Evolutionary conservation across 345 rosid species (phyloP).

Genomic region (Linum lewisii): DNA sequence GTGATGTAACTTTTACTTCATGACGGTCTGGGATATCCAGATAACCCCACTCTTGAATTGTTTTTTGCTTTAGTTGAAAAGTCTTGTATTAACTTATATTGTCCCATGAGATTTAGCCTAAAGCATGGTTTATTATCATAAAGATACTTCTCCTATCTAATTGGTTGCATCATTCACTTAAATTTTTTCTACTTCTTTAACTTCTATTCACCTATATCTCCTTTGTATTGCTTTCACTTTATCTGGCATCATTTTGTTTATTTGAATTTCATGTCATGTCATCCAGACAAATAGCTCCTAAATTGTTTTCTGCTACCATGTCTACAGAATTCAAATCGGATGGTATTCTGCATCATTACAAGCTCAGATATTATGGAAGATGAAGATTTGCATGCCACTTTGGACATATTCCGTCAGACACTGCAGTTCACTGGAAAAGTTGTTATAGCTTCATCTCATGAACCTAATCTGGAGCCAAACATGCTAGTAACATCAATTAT

Average conservation of each 20-base stretch:
- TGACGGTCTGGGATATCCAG: neutral
- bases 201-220: neutral
- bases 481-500: conserved; percentile 55
- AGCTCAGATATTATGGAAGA: conserved; percentile 38
- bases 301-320: neutral
- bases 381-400: conserved; percentile 33
- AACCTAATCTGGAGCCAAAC: conserved; percentile 55
- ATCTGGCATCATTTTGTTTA: neutral
- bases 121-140: neutral
- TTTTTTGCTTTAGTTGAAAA: conserved; percentile 5
- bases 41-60: conserved; percentile 4
- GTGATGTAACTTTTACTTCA: neutral
- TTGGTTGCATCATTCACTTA: neutral
- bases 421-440: conserved; percentile 49
- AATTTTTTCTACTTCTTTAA: neutral
- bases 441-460: conserved; percentile 42
- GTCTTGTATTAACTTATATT: neutral
- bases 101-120: neutral
- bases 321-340: conserved; percentile 50
- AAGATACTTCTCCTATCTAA: neutral
- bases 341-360: conserved; percentile 51
- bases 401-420: conserved; percentile 57
- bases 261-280: neutral
- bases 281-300: neutral
- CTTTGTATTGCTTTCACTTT: neutral